These are phyloP conservation scores for Candida insectorum DNA, from an alignment of 805 yeast genomes.

Conservation along the genomic window DNA sequence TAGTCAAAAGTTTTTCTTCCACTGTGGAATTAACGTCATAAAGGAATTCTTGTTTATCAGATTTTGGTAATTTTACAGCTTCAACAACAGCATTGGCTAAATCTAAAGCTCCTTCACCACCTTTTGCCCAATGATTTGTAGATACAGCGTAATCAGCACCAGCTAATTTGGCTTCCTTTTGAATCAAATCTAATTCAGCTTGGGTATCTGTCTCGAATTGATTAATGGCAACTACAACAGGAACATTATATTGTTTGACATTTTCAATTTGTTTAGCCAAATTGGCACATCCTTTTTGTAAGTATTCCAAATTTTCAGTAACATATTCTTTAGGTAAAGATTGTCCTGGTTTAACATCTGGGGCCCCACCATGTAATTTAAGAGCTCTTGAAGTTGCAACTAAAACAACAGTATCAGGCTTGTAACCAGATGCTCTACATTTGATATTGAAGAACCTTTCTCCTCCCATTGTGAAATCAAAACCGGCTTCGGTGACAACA, in stretches of 20 bases:
- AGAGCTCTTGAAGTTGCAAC: slow-evolving; percentile 97
- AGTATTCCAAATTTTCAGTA: slow-evolving; percentile 74
- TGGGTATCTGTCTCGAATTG: slow-evolving; percentile 78
- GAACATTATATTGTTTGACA: slow-evolving; percentile 79
- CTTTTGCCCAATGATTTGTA: slow-evolving; percentile 93
- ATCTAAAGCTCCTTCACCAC: slow-evolving; percentile 85
- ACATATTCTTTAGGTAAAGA: slow-evolving; percentile 79
- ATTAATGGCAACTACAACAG: slow-evolving; percentile 94
- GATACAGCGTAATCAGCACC: slow-evolving; percentile 92
- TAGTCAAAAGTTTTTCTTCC: slow-evolving; percentile 73
- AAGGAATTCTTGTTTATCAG: slow-evolving; percentile 47
- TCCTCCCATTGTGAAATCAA: slow-evolving; percentile 99
- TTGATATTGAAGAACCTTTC: slow-evolving; percentile 95
- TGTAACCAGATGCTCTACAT: slow-evolving; percentile 85
- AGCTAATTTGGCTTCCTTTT: slow-evolving; percentile 77
- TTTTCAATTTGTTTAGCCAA: slow-evolving; percentile 87
- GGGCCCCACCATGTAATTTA: slow-evolving; percentile 96
- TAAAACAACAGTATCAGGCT: slow-evolving; percentile 87
- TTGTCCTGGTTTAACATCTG: slow-evolving; percentile 93
- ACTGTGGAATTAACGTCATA: slow-evolving; percentile 71
- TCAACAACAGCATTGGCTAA: slow-evolving; percentile 81
- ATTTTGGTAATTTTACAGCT: slow-evolving; percentile 51
- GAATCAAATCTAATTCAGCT: slow-evolving; percentile 76
- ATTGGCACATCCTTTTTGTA: slow-evolving; percentile 79
- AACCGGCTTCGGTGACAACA: slow-evolving; percentile 97